Evolutionary conservation across 1,139 yeast genomes (phyloP), one percentile per base, ranked within the genome.

Genomic region (Saccharomycopsis crataegensis): DNA sequence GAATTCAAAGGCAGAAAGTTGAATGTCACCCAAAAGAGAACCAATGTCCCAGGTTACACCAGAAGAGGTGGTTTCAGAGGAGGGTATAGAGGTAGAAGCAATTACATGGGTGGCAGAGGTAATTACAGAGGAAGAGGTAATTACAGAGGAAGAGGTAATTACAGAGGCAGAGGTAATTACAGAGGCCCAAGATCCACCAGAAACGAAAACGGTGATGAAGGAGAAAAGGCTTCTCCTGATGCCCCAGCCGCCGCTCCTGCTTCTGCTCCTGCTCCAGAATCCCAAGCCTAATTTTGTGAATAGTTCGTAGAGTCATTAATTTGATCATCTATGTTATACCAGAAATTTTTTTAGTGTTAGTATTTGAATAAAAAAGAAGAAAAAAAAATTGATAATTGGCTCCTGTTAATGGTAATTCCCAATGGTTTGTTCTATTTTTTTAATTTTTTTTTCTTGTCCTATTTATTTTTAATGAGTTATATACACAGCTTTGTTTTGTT

Each of bases 21-120:
- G 31, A 44, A 45, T 17, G 53, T 56, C 34, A 48, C 74, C 51
- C 77, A 77, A n/a, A 84, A 84, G 64, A 75, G 90, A 65, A 82
- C 89, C 1, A 84, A 84, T 60, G 67, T 83, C 31, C 89, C 87
- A 1, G 86, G 86, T 0, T 70, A 78, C 55, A 69, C 72, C 46
- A 47, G 57, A 34, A 45, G 43, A 34, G 38, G 57, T 48, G 38
- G 55, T 16, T 36, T 42, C 57, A 16, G 43, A 45, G 45, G 16
- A 12, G 3, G 46, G 17, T 22, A 22, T 6, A 17, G 43, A 12
- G n/a, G 9, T 14, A 40, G 43, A 40, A 36, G 72, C 36, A 46
- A 46, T 16, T 49, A 14, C 53, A 43, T 55, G 41, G 65, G 65
- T 34, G 53, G 56, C 32, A 61, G 64, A 11, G 55, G 57, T 28